Conservation (phyloP, 2,329 filamentous ascomycete species). For the Neofusicoccum umdonicola region DNA sequence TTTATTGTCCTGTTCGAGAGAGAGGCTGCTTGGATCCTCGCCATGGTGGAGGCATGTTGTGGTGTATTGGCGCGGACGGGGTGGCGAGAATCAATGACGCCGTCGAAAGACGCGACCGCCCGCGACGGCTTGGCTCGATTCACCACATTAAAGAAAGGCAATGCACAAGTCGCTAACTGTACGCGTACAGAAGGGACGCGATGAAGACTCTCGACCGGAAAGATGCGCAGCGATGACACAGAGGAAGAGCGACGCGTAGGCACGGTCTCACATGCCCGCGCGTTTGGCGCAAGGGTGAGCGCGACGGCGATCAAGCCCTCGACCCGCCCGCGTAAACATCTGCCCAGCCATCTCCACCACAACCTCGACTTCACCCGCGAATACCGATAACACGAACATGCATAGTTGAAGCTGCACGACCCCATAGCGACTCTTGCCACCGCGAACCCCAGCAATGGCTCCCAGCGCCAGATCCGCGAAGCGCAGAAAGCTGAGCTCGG, state of each 20-base stretch:
- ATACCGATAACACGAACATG: not conserved
- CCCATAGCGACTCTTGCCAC: too few relatives aligned
- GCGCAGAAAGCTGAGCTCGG: constrained; percentile 6
- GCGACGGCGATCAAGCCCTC: not conserved
- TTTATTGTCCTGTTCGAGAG: constrained; percentile 45
- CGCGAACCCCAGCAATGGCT: not conserved
- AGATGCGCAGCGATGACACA: too few relatives aligned
- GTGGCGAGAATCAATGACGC: constrained; percentile 7
- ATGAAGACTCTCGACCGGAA: not conserved
- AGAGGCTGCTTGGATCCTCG: constrained; percentile 42
- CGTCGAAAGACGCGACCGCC: constrained; percentile 4
- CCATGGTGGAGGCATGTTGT: constrained; percentile 28
- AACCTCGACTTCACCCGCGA: too few relatives aligned
- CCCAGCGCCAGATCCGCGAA: constrained; percentile 1
- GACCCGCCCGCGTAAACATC: constrained; percentile 3
- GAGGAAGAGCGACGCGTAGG: not conserved
- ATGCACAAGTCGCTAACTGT: not conserved
- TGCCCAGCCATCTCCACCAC: not conserved
- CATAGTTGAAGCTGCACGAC: not conserved
- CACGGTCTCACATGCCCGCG: not conserved
- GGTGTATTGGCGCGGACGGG: not conserved
- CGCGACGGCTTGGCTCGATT: constrained; percentile 1
- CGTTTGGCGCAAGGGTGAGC: constrained; percentile 3
- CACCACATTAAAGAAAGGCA: not conserved
- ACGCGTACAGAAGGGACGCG: too few relatives aligned